Evolutionary conservation across 139 green algal genomes (phyloP).

Genomic region (Volvox africanus): DNA sequence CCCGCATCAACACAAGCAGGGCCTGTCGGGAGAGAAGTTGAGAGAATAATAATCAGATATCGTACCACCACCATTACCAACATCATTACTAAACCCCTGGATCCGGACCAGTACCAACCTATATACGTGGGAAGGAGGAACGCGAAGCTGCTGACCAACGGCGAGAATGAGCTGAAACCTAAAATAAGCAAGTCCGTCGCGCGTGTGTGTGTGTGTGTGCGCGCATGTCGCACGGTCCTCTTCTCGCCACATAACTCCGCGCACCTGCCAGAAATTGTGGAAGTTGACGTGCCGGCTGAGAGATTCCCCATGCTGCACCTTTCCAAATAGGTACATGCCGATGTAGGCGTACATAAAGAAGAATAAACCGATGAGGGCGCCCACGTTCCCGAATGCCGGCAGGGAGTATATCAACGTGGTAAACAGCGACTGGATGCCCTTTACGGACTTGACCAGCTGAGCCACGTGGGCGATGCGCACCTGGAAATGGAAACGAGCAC

Average conservation of each 20-base stretch:
- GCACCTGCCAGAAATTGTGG: slow-evolving; percentile 62
- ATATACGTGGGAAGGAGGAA: too few species aligned
- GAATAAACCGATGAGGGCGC: slow-evolving; percentile 78
- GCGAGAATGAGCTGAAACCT: too few species aligned
- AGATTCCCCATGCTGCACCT: slow-evolving; percentile 36
- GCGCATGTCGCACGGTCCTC: too few species aligned
- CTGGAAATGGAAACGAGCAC: background rate
- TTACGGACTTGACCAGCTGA: slow-evolving; percentile 37
- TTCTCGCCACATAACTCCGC: background rate
- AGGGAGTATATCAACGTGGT: slow-evolving; percentile 82
- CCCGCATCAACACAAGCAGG: slow-evolving; percentile 63
- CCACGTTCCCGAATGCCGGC: slow-evolving; percentile 87
- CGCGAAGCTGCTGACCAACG: too few species aligned
- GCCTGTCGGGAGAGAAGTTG: background rate
- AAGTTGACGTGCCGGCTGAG: slow-evolving; percentile 85
- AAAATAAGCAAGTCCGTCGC: too few species aligned
- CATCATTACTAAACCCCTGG: too few species aligned
- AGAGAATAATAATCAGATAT: too few species aligned
- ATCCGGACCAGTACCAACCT: too few species aligned
- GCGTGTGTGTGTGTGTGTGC: too few species aligned
- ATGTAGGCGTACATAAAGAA: slow-evolving; percentile 90
- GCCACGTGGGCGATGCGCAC: slow-evolving; percentile 27
- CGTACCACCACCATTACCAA: too few species aligned
- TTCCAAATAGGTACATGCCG: slow-evolving; percentile 78
- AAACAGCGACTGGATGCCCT: slow-evolving; percentile 71